phyloP scores from a whole-genome alignment of 345 rosid genomes.

The Euphorbia lathyris region DNA sequence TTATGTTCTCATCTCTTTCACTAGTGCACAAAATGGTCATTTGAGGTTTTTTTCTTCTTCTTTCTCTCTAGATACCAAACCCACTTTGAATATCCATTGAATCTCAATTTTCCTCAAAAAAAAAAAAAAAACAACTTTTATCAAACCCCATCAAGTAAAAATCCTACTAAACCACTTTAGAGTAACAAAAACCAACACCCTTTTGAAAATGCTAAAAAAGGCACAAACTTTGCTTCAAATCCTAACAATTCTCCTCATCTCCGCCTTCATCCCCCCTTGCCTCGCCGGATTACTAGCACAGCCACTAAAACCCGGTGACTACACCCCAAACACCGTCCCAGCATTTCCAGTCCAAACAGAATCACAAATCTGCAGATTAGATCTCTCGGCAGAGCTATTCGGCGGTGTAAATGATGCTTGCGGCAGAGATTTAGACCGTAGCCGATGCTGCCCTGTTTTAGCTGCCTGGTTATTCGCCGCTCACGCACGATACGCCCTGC shows the following conservation, averaged over 20 bases:
- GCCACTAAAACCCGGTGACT: slow-evolving; percentile 24
- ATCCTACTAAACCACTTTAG: too few species aligned
- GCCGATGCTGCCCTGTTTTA: slow-evolving; percentile 92
- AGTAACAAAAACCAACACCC: too few species aligned
- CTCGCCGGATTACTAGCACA: slow-evolving; percentile 53
- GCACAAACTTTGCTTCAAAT: slow-evolving; percentile 21
- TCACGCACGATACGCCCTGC: slow-evolving; percentile 82
- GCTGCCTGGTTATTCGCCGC: slow-evolving; percentile 99
- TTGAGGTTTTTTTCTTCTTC: too few species aligned
- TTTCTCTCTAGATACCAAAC: too few species aligned
- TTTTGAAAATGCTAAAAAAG: slow-evolving; percentile 26
- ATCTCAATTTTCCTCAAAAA: too few species aligned
- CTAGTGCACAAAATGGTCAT: too few species aligned
- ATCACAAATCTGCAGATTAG: slow-evolving; percentile 70
- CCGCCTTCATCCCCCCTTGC: slow-evolving; percentile 17
- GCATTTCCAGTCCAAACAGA: slow-evolving; percentile 73
- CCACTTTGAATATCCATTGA: too few species aligned
- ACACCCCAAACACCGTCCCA: slow-evolving; percentile 62
- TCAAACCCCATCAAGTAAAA: too few species aligned
- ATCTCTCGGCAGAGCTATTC: slow-evolving; percentile 92
- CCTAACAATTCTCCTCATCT: slow-evolving; percentile 19
- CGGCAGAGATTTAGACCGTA: slow-evolving; percentile 76
- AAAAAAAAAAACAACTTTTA: too few species aligned
- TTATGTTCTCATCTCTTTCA: too few species aligned
- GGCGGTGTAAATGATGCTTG: slow-evolving; percentile 95